Percentiles rank a stretch among this genome's conserved stretches.
Evolutionary conservation across 257 asterid genomes (phyloP).

Genomic region (Mitragyna speciosa): DNA sequence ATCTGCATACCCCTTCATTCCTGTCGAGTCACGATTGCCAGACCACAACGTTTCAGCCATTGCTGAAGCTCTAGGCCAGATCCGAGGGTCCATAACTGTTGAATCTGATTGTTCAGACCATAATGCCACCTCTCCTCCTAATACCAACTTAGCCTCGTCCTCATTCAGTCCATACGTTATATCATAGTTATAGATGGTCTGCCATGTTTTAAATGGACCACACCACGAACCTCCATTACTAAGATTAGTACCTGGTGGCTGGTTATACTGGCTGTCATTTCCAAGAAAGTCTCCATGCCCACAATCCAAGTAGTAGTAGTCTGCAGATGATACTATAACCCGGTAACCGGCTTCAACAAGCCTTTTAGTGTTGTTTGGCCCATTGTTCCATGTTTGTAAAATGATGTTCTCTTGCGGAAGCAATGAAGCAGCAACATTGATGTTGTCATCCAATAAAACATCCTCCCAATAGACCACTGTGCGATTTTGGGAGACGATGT

Average conservation of each 20-base stretch:
- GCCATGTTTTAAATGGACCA: slow-evolving; percentile 93
- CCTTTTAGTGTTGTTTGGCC: slow-evolving; percentile 64
- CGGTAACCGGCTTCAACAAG: slow-evolving; percentile 67
- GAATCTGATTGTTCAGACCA: slow-evolving; percentile 97
- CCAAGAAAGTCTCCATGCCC: slow-evolving; percentile 87
- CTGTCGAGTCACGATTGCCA: slow-evolving; percentile 63
- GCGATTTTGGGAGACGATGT: slow-evolving; percentile 62
- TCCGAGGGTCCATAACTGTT: slow-evolving; percentile 72
- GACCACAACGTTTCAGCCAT: slow-evolving; percentile 89
- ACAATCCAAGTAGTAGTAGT: slow-evolving; percentile 76
- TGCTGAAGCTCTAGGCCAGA: slow-evolving; percentile 91
- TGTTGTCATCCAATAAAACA: slow-evolving; percentile 47
- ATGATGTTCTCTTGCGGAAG: slow-evolving; percentile 63
- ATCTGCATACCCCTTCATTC: slow-evolving; percentile 75
- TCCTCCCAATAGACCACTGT: slow-evolving; percentile 95
- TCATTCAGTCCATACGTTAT: slow-evolving; percentile 57
- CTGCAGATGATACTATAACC: slow-evolving; percentile 75
- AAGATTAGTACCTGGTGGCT: slow-evolving; percentile 56
- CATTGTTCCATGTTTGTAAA: slow-evolving; percentile 84
- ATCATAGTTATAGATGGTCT: slow-evolving; percentile 74
- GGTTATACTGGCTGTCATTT: slow-evolving; percentile 55
- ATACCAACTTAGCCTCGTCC: slow-evolving; percentile 59
- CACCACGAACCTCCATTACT: slow-evolving; percentile 95
- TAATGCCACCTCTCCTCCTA: slow-evolving; percentile 87
- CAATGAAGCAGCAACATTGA: slow-evolving; percentile 51